Percentiles rank a stretch among this genome's conserved stretches.
These are phyloP conservation scores for Entomortierella lignicola DNA, from an alignment of 192 early-diverging fungal species.

Conservation along the genomic window DNA sequence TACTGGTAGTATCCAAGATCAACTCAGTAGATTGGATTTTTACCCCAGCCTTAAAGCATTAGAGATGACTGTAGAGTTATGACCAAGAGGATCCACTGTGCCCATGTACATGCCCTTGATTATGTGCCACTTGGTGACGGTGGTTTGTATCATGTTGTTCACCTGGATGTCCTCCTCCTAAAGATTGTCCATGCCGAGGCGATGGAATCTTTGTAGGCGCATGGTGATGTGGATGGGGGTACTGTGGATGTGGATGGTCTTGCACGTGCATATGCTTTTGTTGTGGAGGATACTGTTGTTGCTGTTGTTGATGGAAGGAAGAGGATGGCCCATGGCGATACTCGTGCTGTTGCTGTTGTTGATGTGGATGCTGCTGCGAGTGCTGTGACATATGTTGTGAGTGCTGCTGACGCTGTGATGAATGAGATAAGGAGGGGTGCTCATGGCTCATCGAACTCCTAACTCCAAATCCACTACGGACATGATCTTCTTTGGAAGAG, in stretches of 20 bases:
- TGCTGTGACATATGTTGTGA: slow-evolving; percentile 17
- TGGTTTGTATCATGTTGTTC: slow-evolving; percentile 42
- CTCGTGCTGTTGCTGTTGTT: slow-evolving; percentile 20
- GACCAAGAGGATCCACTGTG: slow-evolving; percentile 24
- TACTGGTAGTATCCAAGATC: too few species aligned
- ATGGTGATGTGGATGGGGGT: slow-evolving; percentile 12
- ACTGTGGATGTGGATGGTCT: slow-evolving; percentile 19
- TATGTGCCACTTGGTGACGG: slow-evolving; percentile 27
- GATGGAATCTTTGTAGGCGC: slow-evolving; percentile 16
- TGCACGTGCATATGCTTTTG: slow-evolving; percentile 23
- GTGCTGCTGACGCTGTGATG: slow-evolving; percentile 13
- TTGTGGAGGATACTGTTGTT: slow-evolving; percentile 18
- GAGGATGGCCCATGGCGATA: slow-evolving; percentile 11
- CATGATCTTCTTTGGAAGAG: slow-evolving; percentile 17
- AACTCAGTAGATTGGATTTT: background rate
- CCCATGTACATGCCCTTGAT: slow-evolving; percentile 9
- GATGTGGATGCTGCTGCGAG: slow-evolving; percentile 14
- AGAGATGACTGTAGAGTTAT: background rate
- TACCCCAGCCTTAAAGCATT: too few species aligned
- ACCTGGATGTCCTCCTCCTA: slow-evolving; percentile 12
- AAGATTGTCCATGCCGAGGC: slow-evolving; percentile 29
- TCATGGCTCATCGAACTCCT: slow-evolving; percentile 30
- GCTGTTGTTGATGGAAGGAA: slow-evolving; percentile 15
- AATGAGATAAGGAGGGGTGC: slow-evolving; percentile 8
- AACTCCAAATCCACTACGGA: slow-evolving; percentile 7